Evolutionary conservation across 2,329 filamentous ascomycete genomes (phyloP).

Genomic region (Epichloe glyceriae): DNA sequence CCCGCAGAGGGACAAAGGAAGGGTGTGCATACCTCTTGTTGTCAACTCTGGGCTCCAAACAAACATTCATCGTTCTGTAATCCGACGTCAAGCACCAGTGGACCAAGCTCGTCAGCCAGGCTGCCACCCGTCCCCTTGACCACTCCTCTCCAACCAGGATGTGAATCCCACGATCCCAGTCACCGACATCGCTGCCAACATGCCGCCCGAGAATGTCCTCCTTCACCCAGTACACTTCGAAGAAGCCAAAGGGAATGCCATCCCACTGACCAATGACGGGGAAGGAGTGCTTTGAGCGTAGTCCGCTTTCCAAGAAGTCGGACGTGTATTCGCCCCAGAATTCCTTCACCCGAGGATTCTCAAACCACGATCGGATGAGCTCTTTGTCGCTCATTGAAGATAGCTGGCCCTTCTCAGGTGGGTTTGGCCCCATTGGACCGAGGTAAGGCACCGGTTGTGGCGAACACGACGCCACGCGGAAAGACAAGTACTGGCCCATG

Average conservation of each 20-base stretch:
- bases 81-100: constrained; percentile 75
- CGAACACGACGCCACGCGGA: constrained; percentile 68
- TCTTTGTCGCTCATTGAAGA: constrained; percentile 35
- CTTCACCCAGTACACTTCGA: constrained; percentile 97
- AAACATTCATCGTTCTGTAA: constrained; percentile 66
- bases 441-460: constrained; percentile 48
- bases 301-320: constrained; percentile 51
- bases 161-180: constrained; percentile 84
- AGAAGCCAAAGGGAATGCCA: constrained; percentile 89
- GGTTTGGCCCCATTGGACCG: constrained; percentile 39
- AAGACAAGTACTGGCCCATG: constrained; percentile 71
- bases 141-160: constrained; percentile 86
- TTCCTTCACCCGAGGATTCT: constrained; percentile 66
- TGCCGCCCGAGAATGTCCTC: constrained; percentile 69
- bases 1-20: background rate
- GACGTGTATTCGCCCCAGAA: constrained; percentile 66
- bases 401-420: constrained; percentile 27
- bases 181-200: constrained; percentile 50
- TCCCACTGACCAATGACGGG: constrained; percentile 91
- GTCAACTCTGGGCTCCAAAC: constrained; percentile 82
- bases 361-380: constrained; percentile 78
- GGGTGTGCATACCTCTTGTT: constrained; percentile 60
- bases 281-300: constrained; percentile 65
- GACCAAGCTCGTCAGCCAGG: constrained; percentile 77
- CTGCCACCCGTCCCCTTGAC: constrained; percentile 66